Percentiles rank a stretch among this genome's conserved stretches.
phyloP scores from a whole-genome alignment of 2,329 filamentous ascomycete genomes.

The Pestalotiopsis sp. region DNA sequence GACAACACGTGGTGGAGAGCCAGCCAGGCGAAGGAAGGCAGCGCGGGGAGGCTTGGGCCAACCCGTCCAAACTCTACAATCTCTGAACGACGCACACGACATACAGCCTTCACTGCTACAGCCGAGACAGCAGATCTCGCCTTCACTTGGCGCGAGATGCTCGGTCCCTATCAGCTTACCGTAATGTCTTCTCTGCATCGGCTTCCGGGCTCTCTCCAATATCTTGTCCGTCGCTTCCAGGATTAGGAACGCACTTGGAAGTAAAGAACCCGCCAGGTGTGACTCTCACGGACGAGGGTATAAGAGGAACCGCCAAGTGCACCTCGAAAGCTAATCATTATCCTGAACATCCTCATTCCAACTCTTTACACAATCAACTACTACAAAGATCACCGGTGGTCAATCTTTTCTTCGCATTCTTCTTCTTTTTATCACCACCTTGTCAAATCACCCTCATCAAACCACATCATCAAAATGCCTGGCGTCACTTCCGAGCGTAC shows the following conservation, averaged over 20 bases:
- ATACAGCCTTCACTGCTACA: not conserved
- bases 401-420: not conserved
- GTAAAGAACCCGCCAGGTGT: not conserved
- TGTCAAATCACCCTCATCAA: not conserved
- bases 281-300: not conserved
- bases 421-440: not conserved
- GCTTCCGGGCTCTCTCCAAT: not conserved
- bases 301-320: not conserved
- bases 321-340: not conserved
- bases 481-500: slow-evolving; percentile 24
- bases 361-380: not conserved
- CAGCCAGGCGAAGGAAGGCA: not conserved
- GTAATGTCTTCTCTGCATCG: not conserved
- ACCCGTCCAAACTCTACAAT: not conserved
- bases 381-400: not conserved
- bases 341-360: not conserved
- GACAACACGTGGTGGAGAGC: not conserved
- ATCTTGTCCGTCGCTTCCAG: not conserved
- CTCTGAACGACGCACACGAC: not conserved
- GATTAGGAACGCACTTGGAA: not conserved
- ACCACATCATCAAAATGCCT: slow-evolving; percentile 32
- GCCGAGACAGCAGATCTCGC: not conserved
- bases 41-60: not conserved
- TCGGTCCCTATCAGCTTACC: not conserved
- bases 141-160: not conserved